phyloP scores from a whole-genome alignment of 2,329 filamentous ascomycete genomes.

The Plectosphaerella cucumerina region DNA sequence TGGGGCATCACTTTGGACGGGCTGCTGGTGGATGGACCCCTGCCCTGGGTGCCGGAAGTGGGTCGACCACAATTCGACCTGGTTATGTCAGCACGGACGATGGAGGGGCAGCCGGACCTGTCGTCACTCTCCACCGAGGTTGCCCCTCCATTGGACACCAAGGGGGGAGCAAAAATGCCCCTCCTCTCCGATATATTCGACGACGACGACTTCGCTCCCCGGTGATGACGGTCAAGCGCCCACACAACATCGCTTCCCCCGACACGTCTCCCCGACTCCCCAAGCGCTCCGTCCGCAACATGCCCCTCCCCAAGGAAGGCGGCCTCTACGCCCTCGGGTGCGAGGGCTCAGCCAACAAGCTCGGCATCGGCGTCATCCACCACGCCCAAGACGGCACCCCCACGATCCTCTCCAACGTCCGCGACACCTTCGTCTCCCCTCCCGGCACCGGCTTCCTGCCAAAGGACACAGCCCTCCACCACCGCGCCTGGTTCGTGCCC shows the following conservation, averaged over 20 bases:
- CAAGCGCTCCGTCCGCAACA: constrained; percentile 13
- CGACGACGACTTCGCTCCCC: no score
- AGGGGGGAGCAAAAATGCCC: not conserved
- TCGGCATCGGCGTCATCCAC: constrained; percentile 87
- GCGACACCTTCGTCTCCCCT: constrained; percentile 88
- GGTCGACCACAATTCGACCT: no score
- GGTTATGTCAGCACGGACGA: no score
- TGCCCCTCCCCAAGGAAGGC: constrained; percentile 25
- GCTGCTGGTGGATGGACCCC: no score
- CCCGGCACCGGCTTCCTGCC: constrained; percentile 93
- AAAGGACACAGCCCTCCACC: constrained; percentile 92
- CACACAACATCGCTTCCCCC: not conserved
- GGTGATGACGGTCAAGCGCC: not conserved
- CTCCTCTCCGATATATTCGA: not conserved
- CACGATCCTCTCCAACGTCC: constrained; percentile 83
- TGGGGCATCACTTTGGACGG: no score
- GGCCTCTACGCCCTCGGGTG: constrained; percentile 52
- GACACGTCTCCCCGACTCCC: not conserved
- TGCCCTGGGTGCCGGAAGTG: no score
- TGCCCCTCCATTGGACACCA: not conserved
- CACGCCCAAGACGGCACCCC: constrained; percentile 59
- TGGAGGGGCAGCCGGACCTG: no score
- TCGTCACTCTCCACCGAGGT: no score
- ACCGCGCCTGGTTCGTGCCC: constrained; percentile 77
- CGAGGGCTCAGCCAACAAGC: constrained; percentile 97